Base-by-base conservation (phyloP, 108 stramenopile genomes). In the Nitzschia sp. region DNA sequence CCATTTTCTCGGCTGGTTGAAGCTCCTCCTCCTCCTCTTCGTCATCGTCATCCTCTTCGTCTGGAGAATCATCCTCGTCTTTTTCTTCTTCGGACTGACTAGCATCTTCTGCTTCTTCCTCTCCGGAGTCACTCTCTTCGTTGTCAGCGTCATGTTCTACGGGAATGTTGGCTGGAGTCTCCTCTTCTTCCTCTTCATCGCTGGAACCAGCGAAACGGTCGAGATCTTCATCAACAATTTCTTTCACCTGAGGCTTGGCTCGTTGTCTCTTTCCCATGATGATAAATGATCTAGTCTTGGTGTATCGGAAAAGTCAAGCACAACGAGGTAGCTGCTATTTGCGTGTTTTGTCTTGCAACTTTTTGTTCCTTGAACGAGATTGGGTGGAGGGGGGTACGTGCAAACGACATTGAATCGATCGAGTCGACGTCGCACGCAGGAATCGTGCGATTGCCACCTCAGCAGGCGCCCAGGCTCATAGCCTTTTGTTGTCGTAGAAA, bases 131-230 rank as follows among this genome's bases (percentile, higher is more conserved):
- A 59, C 21, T 63, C 59, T 76, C 71, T 58, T 75, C 76, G 15
- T 71, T 75, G 6, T 67, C 76, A 26, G 37, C 70, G 11, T 65
- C 37, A 14, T 62, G 56, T 41, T 73, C 48, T 19, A 50, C 38
- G 51, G 12, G 10, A 60, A 65, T 37, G 25, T 48, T 64, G 37
- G 52, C 57, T 68, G 41, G 75, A 68, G 26, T 61, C 74, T 63
- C 63, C 11, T 52, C 43, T 50, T 63, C 79, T 46, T 58, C 80
- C 43, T 85, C 88, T 72, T 90, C 88, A 39, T 90, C 91, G 69
- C 89, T 90, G 3, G 92, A 93, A 24, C 92, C 92, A 41, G 92
- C 92, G 63, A 93, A 93, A 41, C 89, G 86, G 76, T 90, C 76
- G 51, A 92, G 63, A 62, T 90, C 73, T 24, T 72, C 62, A 37